Percentiles rank a stretch among this genome's conserved stretches.
Evolutionary conservation across 1,284 basidiomycete species (phyloP).

Genomic region (Sphagnurus paluster): DNA sequence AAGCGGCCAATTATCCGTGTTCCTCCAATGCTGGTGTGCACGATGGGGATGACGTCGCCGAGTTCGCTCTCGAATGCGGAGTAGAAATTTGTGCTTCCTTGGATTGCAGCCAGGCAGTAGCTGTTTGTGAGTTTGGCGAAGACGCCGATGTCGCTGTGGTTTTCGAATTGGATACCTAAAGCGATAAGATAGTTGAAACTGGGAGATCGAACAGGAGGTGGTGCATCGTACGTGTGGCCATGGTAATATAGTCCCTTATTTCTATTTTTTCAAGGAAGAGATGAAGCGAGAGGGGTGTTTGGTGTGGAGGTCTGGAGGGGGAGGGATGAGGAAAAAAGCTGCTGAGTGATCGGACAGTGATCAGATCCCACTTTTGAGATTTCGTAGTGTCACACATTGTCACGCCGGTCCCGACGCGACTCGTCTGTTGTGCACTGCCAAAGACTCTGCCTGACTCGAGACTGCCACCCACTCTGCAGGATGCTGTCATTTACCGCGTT

Average conservation of each 20-base stretch:
- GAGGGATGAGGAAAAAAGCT: constrained; percentile 11
- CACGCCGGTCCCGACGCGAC: constrained; percentile 17
- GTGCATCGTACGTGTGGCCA: constrained; percentile 64
- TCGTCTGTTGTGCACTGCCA: not conserved
- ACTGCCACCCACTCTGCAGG: not conserved
- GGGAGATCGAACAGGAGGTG: not conserved
- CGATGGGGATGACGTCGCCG: constrained; percentile 92
- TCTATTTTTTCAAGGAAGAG: constrained; percentile 3
- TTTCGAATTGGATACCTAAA: constrained; percentile 95
- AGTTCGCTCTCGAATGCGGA: constrained; percentile 96
- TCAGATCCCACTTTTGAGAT: constrained; percentile 15
- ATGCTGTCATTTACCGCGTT: constrained; percentile 8
- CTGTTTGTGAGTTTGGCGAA: constrained; percentile 95
- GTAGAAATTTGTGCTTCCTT: constrained; percentile 98
- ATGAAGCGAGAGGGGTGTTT: not conserved
- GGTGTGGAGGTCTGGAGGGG: not conserved
- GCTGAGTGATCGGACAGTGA: constrained; percentile 8
- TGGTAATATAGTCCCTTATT: constrained; percentile 26
- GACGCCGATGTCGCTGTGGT: constrained; percentile 94
- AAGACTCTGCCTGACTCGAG: constrained; percentile 2
- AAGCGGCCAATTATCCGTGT: constrained; percentile 94
- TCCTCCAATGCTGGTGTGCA: constrained; percentile 95
- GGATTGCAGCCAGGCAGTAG: constrained; percentile 91
- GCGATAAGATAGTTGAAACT: constrained; percentile 18
- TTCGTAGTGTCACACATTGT: constrained; percentile 15